Conservation (phyloP, 306 rosid genomes). For the Ormosia semicastrata region DNA sequence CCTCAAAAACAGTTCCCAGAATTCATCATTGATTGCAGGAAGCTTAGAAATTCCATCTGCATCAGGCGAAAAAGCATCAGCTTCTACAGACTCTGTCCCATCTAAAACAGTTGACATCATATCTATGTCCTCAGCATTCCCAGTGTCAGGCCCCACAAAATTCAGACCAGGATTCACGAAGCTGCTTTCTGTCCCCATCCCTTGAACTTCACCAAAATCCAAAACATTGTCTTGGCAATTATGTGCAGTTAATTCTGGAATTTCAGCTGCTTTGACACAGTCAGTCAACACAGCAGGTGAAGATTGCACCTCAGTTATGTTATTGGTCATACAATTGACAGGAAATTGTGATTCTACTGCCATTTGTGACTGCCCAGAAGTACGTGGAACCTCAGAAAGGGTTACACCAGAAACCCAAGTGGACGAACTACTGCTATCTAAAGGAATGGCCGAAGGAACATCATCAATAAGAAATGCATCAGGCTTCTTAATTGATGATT, state of each 20-base stretch:
- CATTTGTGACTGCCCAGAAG: conserved; percentile 36
- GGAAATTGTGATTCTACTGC: conserved; percentile 31
- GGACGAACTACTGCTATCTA: conserved; percentile 34
- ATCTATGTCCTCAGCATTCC: conserved; percentile 38
- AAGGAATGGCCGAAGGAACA: conserved; percentile 37
- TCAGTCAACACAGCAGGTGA: conserved; percentile 31
- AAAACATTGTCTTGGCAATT: conserved; percentile 33
- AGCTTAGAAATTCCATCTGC: conserved; percentile 52
- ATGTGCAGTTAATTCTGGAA: conserved; percentile 23
- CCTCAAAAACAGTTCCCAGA: conserved; percentile 66
- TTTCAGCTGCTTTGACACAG: conserved; percentile 34
- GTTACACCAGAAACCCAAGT: conserved; percentile 46
- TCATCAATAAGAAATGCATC: conserved; percentile 45
- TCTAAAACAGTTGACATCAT: conserved; percentile 50
- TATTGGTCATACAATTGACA: conserved; percentile 6
- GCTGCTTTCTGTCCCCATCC: conserved; percentile 36
- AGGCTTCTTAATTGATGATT: conserved; percentile 39
- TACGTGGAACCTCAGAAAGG: conserved; percentile 49
- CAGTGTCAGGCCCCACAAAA: conserved; percentile 37
- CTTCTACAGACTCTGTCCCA: conserved; percentile 36
- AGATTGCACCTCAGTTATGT: conserved; percentile 38
- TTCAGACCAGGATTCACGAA: conserved; percentile 31
- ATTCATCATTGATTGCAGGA: conserved; percentile 59
- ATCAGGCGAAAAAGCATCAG: conserved; percentile 43
- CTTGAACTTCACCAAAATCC: conserved; percentile 41